A percentile compares a stretch with the other conserved stretches of the same genome.
phyloP scores from a whole-genome alignment of 139 green algal genomes.

The Pseudopediastrum boryanum region DNA sequence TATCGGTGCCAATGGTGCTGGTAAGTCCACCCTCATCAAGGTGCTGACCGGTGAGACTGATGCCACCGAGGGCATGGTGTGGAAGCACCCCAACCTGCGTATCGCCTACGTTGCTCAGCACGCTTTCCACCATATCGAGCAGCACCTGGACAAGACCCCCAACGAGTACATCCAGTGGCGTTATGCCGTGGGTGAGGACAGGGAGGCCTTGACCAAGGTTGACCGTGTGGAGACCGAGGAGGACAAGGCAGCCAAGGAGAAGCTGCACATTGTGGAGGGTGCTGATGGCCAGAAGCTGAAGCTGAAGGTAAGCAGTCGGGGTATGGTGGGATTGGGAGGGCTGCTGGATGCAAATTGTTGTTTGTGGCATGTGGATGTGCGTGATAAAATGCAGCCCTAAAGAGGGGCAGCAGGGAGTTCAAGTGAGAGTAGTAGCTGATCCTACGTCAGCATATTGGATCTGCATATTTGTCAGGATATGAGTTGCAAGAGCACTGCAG shows the following conservation, averaged over 20 bases:
- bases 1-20: constrained; percentile 87
- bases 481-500: no score
- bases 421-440: no score
- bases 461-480: no score
- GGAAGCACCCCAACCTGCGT: constrained; percentile 93
- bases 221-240: constrained; percentile 70
- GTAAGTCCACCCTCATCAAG: constrained; percentile 96
- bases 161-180: constrained; percentile 98
- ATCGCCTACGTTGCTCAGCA: constrained; percentile 95
- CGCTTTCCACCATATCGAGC: constrained; percentile 94
- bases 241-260: constrained; percentile 86
- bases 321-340: background rate
- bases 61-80: constrained; percentile 74
- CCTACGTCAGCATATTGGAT: no score
- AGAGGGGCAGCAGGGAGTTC: no score
- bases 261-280: constrained; percentile 56
- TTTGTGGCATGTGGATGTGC: no score
- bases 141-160: constrained; percentile 90
- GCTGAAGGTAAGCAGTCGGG: constrained; percentile 16
- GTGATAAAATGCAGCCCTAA: no score
- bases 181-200: constrained; percentile 90
- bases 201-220: constrained; percentile 81
- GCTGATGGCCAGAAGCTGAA: constrained; percentile 26
- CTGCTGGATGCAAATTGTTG: background rate
- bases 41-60: constrained; percentile 78